Conservation (phyloP, 805 yeast species). For the Saturnispora serradocipensis region DNA sequence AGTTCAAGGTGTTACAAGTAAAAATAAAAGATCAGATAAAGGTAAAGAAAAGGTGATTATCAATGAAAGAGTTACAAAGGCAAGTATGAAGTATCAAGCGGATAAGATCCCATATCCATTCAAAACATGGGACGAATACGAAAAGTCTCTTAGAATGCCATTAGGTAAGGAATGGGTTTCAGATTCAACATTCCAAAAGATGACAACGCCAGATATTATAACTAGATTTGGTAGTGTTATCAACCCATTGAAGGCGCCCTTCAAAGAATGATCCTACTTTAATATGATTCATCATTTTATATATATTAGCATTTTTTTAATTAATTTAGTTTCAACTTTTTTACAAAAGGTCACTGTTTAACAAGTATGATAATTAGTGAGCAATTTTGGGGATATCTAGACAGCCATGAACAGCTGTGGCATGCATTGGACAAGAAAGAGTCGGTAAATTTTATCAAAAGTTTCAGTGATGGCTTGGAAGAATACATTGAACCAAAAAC, state of each 20-base stretch:
- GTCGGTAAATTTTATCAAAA: not conserved
- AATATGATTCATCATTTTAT: conserved; percentile 7
- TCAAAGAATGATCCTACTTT: conserved; percentile 32
- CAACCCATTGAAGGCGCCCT: conserved; percentile 87
- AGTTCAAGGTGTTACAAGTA: conserved; percentile 65
- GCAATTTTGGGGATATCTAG: not conserved
- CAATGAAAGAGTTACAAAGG: conserved; percentile 79
- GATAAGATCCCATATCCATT: conserved; percentile 91
- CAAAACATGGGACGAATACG: conserved; percentile 90
- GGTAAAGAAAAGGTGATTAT: conserved; percentile 74
- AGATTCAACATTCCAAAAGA: conserved; percentile 73
- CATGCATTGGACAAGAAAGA: not conserved
- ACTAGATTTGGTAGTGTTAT: conserved; percentile 84
- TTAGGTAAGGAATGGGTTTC: conserved; percentile 95
- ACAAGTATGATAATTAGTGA: not conserved
- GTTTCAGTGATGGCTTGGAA: not conserved
- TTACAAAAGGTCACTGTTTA: not conserved
- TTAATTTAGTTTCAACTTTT: not conserved
- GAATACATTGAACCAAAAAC: not conserved
- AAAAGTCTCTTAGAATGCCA: conserved; percentile 90
- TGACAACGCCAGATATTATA: conserved; percentile 81
- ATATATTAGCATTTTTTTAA: not conserved
- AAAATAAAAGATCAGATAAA: conserved; percentile 70
- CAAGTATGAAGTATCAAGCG: conserved; percentile 76
- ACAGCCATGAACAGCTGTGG: not conserved